Base-by-base conservation (phyloP, 2,329 filamentous ascomycete genomes). In the Rhinocladiella similis region DNA sequence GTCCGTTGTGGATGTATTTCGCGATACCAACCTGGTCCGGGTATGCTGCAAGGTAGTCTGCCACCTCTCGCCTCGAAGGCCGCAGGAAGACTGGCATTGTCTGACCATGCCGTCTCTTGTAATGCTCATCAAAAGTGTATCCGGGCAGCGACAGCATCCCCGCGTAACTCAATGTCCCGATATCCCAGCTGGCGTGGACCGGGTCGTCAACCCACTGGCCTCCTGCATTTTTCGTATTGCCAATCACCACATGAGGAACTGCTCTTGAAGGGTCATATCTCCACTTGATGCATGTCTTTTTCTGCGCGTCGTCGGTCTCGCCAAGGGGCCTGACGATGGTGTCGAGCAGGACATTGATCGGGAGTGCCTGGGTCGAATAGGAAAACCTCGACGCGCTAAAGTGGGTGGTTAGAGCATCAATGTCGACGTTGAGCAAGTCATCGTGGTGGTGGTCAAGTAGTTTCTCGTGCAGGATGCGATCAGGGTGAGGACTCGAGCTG, bases 331-430 rank as follows among this genome's bases (percentile, higher is more conserved):
- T 76, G 14, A 85, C 70, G 4, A 86, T 72, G 1, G 83, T 83
- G 62, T 85, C 83, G 6, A 85, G 72, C 16, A 86, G 73, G 12
- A 81, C 81, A 63, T 86, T 85, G 53, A 85, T 72, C 0, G 82
- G 82, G 2, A 85, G 73, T 2, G 83, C 82, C 62, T 85, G 82
- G 0, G 80, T 83, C 38, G 83, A 85, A 70, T 86, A 85, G 5
- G 81, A 81, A 41, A 85, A 73, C 2, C 79, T 79, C 0, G 82
- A 83, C 1, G 78, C 78, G 7, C 70, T 71, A 62, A 86, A 85
- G 66, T 85, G 83, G 13, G 78, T 77, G 22, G 82, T 83, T 35
- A 84, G 70, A 50, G 76, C 61, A 41, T 75, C 61, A 63, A 79
- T 65, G 68, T 81, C 67, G 67, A 72, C 65, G 50, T 78, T 69